Base-by-base conservation (phyloP, 2,329 filamentous ascomycete species). In the Gremmenia infestans region DNA sequence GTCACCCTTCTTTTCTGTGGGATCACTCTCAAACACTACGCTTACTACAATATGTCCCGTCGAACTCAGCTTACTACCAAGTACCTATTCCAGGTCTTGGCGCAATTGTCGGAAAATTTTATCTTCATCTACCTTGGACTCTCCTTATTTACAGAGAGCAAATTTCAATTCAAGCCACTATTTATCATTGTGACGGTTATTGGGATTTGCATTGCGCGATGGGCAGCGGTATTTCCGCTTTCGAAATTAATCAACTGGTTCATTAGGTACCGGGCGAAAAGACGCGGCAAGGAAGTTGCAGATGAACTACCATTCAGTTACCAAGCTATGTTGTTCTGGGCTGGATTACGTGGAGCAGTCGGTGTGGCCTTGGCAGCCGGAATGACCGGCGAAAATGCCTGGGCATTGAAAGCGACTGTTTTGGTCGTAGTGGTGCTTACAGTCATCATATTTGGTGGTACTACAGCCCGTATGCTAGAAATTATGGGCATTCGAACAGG, bases 271-370 rank as follows among this genome's bases (percentile, higher is more conserved):
- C 84, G 91, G 48, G 90, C 92, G 15, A 81, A 83, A 50, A 84
- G 89, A 49, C 82, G 86, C 53, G 91, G 91, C 23, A 80, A 78
- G 55, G 88, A 96, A 55, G 83, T 87, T 5, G 83, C 84, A 15
- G 93, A 97, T 62, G 94, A 97, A 72, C 76, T 99, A 37, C 94
- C 94, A 0, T 95, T 91, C 69, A 91, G 90, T 65, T 96, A 97
- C 73, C 94, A 97, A 73, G 91, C 89, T n/a, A 97, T 99, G 94
- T 83, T 99, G n/a, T 99, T 96, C 75, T 99, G 94, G 94, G 94
- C 94, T 15, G 94, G 94, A 25, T 80, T 99, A 32, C 89, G 94
- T 60, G 94, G 94, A 66, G 94, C 94, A 48, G 94, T 99, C 65
- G 94, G 94, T 55, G 94, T 99, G 37, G 94, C 94, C 1, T 79